phyloP scores from a whole-genome alignment of 1,284 basidiomycete genomes.

The Hypsizygus ulmarius region DNA sequence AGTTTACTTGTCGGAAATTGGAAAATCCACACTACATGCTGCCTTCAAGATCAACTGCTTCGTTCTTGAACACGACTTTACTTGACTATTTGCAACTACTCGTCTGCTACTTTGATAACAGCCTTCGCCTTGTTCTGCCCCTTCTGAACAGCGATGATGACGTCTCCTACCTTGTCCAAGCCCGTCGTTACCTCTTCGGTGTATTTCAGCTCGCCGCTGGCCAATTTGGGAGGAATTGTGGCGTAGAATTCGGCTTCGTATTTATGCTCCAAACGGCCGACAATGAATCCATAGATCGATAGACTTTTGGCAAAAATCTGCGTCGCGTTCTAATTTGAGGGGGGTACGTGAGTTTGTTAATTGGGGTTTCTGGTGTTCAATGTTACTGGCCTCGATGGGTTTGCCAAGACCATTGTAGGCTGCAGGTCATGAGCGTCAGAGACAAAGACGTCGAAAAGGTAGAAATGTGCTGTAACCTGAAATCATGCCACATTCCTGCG shows the following conservation, averaged over 20 bases:
- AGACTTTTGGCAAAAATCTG: conserved; percentile 16
- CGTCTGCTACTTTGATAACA: too few relatives aligned
- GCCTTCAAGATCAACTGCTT: too few relatives aligned
- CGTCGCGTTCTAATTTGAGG: conserved; percentile 17
- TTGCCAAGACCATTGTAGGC: conserved; percentile 11
- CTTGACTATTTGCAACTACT: too few relatives aligned
- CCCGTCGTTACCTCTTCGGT: conserved; percentile 39
- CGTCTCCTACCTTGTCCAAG: conserved; percentile 36
- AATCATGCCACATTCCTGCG: conserved; percentile 21
- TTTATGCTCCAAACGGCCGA: conserved; percentile 13
- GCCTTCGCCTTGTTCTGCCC: too few relatives aligned
- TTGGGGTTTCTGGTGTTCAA: neutral
- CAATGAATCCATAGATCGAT: conserved; percentile 19
- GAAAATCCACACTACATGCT: too few relatives aligned
- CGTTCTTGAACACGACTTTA: too few relatives aligned
- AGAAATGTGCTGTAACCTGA: conserved; percentile 8
- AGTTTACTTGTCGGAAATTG: too few relatives aligned
- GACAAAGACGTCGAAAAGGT: too few relatives aligned
- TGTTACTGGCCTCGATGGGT: conserved; percentile 1
- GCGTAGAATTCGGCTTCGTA: conserved; percentile 31
- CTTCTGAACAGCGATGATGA: conserved; percentile 39
- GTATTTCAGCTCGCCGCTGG: conserved; percentile 34
- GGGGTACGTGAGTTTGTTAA: neutral
- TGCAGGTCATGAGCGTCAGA: too few relatives aligned
- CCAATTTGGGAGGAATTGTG: conserved; percentile 39